These are phyloP conservation scores for Hypoxylon sp. DNA, from an alignment of 2,329 filamentous ascomycete species.

Conservation along the genomic window DNA sequence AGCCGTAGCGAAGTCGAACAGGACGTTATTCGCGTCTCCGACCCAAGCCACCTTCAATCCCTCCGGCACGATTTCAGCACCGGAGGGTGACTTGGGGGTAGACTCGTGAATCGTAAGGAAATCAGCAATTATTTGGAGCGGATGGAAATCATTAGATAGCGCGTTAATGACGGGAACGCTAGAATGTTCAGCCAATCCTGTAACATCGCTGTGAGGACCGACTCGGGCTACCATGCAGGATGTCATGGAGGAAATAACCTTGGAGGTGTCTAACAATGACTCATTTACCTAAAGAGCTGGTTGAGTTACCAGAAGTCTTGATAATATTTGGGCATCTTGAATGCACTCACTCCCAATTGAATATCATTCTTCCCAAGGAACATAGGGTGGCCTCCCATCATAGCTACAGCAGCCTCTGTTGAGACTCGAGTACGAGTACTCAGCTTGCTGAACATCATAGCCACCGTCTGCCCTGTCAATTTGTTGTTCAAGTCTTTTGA, in stretches of 20 bases:
- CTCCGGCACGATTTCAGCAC: conserved; percentile 74
- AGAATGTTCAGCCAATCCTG: conserved; percentile 78
- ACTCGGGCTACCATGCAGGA: conserved; percentile 87
- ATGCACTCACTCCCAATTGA: conserved; percentile 81
- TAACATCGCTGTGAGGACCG: conserved; percentile 81
- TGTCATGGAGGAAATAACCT: conserved; percentile 95
- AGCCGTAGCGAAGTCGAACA: conserved; percentile 92
- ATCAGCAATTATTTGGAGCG: conserved; percentile 94
- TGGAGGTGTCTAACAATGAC: conserved; percentile 90
- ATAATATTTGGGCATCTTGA: not conserved
- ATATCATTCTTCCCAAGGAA: conserved; percentile 97
- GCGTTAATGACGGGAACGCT: conserved; percentile 88
- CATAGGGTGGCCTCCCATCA: conserved; percentile 94
- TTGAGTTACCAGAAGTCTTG: conserved; percentile 29
- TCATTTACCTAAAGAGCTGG: conserved; percentile 79
- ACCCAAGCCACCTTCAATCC: conserved; percentile 96
- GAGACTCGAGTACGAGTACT: conserved; percentile 94
- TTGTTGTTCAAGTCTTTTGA: conserved; percentile 72
- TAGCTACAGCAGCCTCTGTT: conserved; percentile 89
- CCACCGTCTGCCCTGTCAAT: conserved; percentile 84
- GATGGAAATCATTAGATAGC: conserved; percentile 91
- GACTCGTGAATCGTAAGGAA: conserved; percentile 90
- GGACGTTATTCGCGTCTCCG: conserved; percentile 96
- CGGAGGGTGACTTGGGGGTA: conserved; percentile 67
- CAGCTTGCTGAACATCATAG: conserved; percentile 97